Evolutionary conservation across 2,329 filamentous ascomycete species (phyloP), one percentile per base, ranked within the genome.

Genomic region (Colletotrichum musae): DNA sequence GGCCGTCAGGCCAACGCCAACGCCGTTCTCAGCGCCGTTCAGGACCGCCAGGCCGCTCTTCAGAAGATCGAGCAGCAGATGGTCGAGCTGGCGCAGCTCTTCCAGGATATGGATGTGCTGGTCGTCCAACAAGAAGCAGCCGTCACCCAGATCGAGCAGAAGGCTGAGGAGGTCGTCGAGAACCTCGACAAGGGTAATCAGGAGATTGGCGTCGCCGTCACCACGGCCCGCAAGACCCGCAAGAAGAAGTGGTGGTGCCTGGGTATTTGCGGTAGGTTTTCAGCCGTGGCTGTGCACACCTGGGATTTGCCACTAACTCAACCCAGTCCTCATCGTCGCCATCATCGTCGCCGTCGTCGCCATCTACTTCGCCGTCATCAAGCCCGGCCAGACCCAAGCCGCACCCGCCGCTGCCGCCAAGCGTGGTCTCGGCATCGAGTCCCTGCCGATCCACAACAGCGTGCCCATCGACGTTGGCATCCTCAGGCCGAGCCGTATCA

Each of bases 201-300:
- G 72, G 90, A 98, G 80, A 93, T 98, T 69, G 90, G 87, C 47
- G 88, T 88, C n/a, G 95, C 95, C 13, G 93, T 97, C 71, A 86
- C 88, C 70, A 97, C 93, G 74, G 95, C 95, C 9, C 87, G 92
- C 79, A 89, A 90, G 74, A 93, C 92, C 58, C 88, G 93, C 74
- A 93, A 91, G 84, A 97, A 97, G 94, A 98, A 98, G 92, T 98
- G 94, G 95, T 95, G 93, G 79, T 97, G 94, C 86, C 83, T 97
- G 74, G 91, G 92, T 76, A 94, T 98, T 76, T 83, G 86, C 74
- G 83, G 87, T 89, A 84, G 74, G 87, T 77, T 21, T 39, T 4
- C 10, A n/a, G 36, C 45, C 7, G 39, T 32, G 41, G 56, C 52
- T 36, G 2, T 39, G 26, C 5, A 13, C 41, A 15, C n/a, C 16